Base-by-base conservation (phyloP, 768 basidiomycete species). In the Sporobolomyces pararoseus region DNA sequence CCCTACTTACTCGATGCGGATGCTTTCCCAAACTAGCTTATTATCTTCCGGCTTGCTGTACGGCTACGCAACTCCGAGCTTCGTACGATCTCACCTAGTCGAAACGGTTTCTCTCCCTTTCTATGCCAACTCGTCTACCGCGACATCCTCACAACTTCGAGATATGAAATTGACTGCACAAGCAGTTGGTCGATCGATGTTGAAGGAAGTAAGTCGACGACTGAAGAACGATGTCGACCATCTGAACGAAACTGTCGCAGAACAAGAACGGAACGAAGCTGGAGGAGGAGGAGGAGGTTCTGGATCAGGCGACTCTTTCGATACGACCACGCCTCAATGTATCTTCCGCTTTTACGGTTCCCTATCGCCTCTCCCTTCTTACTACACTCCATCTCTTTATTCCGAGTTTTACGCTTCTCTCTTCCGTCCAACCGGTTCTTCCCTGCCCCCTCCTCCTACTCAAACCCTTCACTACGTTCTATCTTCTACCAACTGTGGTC, bases 281-380 rank as follows among this genome's bases (percentile, higher is more conserved):
- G 35, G 34, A 5, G n/a, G 35, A 54, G 55, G 19, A 21, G 19
- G 25, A 17, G 46, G 46, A 13, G 44, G 1, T 19, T 23, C 16
- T 16, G 52, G 51, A 42, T 16, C 17, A 17, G 44, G 17, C 6
- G 44, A 50, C 2, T 16, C 32, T 21, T 25, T 16, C 58, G 42
- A 59, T 32, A 3, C 37, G 34, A 51, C 50, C 1, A 35, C 6
- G 14, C 47, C 74, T 1, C 46, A 59, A 27, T 77, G 76, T 54
- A 64, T 69, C 27, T 77, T 77, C 51, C 34, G 66, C 9, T 37
- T 77, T 62, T 76, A 70, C 50, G 76, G 74, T 23, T 54, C 72
- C 1, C 70, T 77, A 13, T 3, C 29, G 7, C 63, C 72, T 6
- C 59, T 76, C 3, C 75, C 75, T 4, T 4, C 34, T 2, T 16